Evolutionary conservation across 2,329 filamentous ascomycete genomes (phyloP).

Genomic region (Myriosclerotinia curreyana): DNA sequence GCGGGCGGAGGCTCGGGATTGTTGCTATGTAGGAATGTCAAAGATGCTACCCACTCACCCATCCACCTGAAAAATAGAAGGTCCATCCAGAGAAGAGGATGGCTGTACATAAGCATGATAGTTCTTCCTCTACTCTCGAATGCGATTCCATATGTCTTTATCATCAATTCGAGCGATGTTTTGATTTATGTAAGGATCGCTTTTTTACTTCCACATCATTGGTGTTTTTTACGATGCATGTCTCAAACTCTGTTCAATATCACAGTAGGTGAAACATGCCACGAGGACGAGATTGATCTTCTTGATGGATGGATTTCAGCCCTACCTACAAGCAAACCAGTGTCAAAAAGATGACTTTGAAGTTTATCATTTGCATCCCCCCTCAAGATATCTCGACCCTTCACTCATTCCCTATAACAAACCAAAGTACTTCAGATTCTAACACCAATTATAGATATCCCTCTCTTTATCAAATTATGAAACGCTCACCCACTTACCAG

Average conservation of each 20-base stretch:
- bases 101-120: conserved; percentile 2
- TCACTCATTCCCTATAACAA: no score
- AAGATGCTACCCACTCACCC: not conserved
- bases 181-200: not conserved
- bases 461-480: not conserved
- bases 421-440: no score
- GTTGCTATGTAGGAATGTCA: not conserved
- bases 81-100: not conserved
- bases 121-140: not conserved
- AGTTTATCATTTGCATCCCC: not conserved
- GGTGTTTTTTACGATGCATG: conserved; percentile 11
- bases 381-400: not conserved
- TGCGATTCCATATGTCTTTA: not conserved
- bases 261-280: conserved; percentile 1
- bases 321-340: conserved; percentile 2
- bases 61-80: not conserved
- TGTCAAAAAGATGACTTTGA: not conserved
- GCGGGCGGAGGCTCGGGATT: not conserved
- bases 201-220: not conserved
- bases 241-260: not conserved
- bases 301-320: conserved; percentile 5
- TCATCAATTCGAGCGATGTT: not conserved
- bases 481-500: conserved; percentile 4
- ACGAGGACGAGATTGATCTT: not conserved
- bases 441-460: not conserved